Base-by-base conservation (phyloP, 106 monocot genomes). In the Amphibolis antarctica region DNA sequence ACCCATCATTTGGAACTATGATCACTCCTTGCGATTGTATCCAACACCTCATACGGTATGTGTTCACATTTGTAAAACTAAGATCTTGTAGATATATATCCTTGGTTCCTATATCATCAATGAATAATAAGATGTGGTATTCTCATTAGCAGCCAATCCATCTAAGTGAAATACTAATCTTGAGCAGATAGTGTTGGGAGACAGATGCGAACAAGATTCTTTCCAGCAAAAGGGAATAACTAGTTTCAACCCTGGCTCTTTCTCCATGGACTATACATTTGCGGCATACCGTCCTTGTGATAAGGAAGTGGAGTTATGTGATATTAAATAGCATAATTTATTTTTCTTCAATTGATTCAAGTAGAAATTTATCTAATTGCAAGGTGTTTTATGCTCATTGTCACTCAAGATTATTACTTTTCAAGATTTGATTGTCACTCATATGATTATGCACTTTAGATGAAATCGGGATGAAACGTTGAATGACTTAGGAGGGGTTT, bases 1-100 rank as follows among this genome's bases (percentile, higher is more conserved):
- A 71, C 87, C 98, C 20, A 87, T 98, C 53, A 87, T 98, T 44
- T 98, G 98, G 98, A 98, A 85, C 74, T 98, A 98, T 65, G 98
- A 98, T 60, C 98, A 98, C 69, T 84, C 82, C 76, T 84, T 98
- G 13, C 74, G 82, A 21, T 31, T 98, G 60, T 98, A 98, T 73
- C 98, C 98, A 29, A 87, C 82, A 52, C 98, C 98, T 15, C 87
- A 98, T 44, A 78, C 84, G 72, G 98, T 91, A 82, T 63, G 18
- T 50, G 28, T 28, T 28, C 27, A 23, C 12, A 10, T 11, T 55
- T 13, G 22, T 10, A 24, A 26, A 27, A 28, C 3, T 26, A 28
- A 17, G 0, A 13, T 4, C 15, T 11, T 11, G 9, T 10, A 12
- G 5, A 22, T 20, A 12, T 12, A 10, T 10, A 53, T 20, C 19